phyloP scores from a whole-genome alignment of 176 grass and related monocot species.

The Chloris gayana region DNA sequence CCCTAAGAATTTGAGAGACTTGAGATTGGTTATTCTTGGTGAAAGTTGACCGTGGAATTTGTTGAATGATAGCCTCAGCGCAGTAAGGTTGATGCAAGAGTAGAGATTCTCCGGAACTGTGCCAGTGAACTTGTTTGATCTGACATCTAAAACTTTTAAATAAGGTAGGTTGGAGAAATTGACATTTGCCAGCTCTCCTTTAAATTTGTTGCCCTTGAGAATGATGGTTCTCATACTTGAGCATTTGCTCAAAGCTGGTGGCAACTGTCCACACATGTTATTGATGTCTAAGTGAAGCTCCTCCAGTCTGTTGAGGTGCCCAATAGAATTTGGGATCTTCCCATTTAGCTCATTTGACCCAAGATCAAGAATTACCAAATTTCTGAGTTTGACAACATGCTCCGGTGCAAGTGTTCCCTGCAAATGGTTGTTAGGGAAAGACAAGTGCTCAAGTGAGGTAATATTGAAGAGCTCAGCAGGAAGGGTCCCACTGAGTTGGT shows the following conservation, averaged over 20 bases:
- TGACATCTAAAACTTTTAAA: constrained; percentile 29
- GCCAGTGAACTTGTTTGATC: constrained; percentile 30
- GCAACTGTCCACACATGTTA: constrained; percentile 38
- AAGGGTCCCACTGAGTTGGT: constrained; percentile 38
- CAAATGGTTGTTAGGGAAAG: constrained; percentile 41
- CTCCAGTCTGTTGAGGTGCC: constrained; percentile 44
- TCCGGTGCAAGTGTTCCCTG: constrained; percentile 17
- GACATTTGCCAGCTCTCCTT: constrained; percentile 32
- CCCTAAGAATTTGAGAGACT: constrained; percentile 35
- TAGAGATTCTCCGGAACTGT: constrained; percentile 49
- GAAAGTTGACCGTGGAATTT: constrained; percentile 30
- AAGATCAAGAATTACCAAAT: constrained; percentile 35
- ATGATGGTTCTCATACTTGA: constrained; percentile 26
- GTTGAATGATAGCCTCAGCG: constrained; percentile 37
- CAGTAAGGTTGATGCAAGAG: constrained; percentile 39
- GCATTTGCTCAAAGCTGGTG: constrained; percentile 37
- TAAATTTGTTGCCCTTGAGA: constrained; percentile 37
- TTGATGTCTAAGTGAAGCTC: constrained; percentile 38
- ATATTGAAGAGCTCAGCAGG: constrained; percentile 40
- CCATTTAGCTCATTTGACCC: constrained; percentile 31
- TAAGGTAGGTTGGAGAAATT: constrained; percentile 42
- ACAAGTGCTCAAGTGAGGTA: constrained; percentile 36
- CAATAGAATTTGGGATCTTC: constrained; percentile 40
- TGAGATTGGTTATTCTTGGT: constrained; percentile 19
- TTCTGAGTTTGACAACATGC: constrained; percentile 15